A percentile compares a stretch with the other conserved stretches of the same genome.
phyloP scores from a whole-genome alignment of 2,329 filamentous ascomycete species.

The Stachybotrys chlorohalonatus region DNA sequence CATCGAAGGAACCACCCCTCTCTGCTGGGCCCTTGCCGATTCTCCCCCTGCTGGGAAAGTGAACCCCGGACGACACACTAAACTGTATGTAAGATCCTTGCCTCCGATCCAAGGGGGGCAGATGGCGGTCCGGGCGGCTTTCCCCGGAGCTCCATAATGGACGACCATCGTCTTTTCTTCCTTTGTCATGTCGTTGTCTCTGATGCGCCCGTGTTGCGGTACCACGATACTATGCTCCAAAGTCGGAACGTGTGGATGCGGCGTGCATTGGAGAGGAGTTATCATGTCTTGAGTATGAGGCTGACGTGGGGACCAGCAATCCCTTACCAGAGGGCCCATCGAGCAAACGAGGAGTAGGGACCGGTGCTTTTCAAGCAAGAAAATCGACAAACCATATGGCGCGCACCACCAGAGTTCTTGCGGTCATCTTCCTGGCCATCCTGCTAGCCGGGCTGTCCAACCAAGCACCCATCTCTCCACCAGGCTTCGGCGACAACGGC shows the following conservation, averaged over 20 bases:
- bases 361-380: too few species aligned
- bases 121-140: neutral
- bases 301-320: neutral
- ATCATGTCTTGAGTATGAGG: neutral
- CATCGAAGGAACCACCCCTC: too few species aligned
- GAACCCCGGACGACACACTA: neutral
- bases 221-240: neutral
- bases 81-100: neutral
- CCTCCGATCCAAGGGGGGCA: neutral
- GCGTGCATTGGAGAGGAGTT: neutral
- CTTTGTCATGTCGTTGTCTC: neutral
- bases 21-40: neutral
- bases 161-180: neutral
- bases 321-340: neutral
- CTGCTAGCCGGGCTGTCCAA: neutral
- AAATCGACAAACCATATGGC: too few species aligned
- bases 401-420: too few species aligned
- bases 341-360: neutral
- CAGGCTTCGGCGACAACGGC: neutral
- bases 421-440: neutral
- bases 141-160: neutral
- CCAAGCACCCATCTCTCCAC: neutral
- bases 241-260: neutral
- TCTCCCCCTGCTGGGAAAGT: neutral
- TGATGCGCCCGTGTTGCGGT: neutral